Conservation (phyloP, 805 yeast genomes). For the Suhomyces sp. region DNA sequence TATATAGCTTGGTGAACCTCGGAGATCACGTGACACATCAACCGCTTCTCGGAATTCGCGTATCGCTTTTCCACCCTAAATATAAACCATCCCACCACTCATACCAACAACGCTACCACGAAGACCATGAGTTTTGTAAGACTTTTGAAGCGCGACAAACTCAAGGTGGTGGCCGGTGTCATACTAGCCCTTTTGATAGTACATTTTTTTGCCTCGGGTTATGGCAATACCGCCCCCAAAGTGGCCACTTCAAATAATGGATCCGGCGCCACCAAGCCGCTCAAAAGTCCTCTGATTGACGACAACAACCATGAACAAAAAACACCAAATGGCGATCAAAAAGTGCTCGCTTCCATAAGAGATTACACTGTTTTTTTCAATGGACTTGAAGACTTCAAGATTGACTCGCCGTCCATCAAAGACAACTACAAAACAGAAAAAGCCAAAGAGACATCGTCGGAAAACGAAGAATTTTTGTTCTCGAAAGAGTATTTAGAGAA, state of each 20-base stretch:
- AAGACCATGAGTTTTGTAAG: conserved; percentile 7
- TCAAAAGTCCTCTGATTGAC: neutral
- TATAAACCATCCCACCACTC: neutral
- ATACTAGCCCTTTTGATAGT: neutral
- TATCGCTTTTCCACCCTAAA: neutral
- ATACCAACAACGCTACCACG: neutral
- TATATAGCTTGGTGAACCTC: too few species aligned
- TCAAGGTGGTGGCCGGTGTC: conserved; percentile 6
- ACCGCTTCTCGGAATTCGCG: neutral
- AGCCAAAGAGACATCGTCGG: conserved; percentile 44
- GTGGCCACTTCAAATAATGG: neutral
- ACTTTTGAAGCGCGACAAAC: conserved; percentile 8
- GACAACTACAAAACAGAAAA: conserved; percentile 42
- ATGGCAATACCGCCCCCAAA: neutral
- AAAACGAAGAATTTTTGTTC: conserved; percentile 41
- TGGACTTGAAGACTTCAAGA: conserved; percentile 31
- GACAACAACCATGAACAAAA: neutral
- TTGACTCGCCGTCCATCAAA: conserved; percentile 40
- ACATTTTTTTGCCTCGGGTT: conserved; percentile 3
- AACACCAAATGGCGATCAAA: neutral
- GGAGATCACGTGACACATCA: neutral
- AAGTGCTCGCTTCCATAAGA: conserved; percentile 6
- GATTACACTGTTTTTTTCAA: conserved; percentile 33
- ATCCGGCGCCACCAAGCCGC: neutral
- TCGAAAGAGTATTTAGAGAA: conserved; percentile 44